Conservation (phyloP, 2,329 filamentous ascomycete species). For the Thyridium curvatum region DNA sequence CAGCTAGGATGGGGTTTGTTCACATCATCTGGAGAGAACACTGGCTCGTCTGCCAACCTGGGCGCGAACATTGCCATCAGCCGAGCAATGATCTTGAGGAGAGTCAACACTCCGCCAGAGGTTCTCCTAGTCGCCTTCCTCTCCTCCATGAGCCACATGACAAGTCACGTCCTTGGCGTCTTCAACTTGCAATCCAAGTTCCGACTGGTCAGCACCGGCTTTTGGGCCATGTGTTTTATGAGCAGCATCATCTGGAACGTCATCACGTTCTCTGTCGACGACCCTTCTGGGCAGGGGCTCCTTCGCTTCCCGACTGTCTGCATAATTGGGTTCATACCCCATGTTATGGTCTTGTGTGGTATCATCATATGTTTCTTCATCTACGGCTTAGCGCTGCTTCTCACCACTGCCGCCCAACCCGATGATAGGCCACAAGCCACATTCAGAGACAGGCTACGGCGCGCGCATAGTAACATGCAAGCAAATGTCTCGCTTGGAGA, state of each 20-base stretch:
- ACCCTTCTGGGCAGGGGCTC: constrained; percentile 57
- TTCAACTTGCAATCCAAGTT: constrained; percentile 73
- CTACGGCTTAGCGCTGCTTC: constrained; percentile 67
- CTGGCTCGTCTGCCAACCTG: constrained; percentile 28
- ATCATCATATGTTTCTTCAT: constrained; percentile 72
- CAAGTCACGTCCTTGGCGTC: constrained; percentile 76
- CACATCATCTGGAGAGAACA: constrained; percentile 33
- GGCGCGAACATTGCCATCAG: constrained; percentile 44
- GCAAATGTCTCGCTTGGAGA: constrained; percentile 81
- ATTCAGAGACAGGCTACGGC: constrained; percentile 54
- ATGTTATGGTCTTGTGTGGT: constrained; percentile 77
- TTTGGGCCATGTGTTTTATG: constrained; percentile 93
- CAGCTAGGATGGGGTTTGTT: constrained; percentile 69
- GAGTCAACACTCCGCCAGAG: constrained; percentile 85
- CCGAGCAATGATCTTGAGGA: constrained; percentile 63
- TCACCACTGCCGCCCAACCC: constrained; percentile 47
- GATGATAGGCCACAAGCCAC: constrained; percentile 24
- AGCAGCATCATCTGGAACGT: constrained; percentile 74
- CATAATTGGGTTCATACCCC: constrained; percentile 90
- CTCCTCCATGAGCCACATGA: constrained; percentile 83
- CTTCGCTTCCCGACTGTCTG: constrained; percentile 90
- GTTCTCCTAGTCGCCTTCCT: constrained; percentile 80
- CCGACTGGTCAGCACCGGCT: constrained; percentile 77
- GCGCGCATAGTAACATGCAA: constrained; percentile 84
- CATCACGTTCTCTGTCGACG: constrained; percentile 52